Evolutionary conservation across 345 rosid genomes (phyloP).

Genomic region (Aegle marmelos): DNA sequence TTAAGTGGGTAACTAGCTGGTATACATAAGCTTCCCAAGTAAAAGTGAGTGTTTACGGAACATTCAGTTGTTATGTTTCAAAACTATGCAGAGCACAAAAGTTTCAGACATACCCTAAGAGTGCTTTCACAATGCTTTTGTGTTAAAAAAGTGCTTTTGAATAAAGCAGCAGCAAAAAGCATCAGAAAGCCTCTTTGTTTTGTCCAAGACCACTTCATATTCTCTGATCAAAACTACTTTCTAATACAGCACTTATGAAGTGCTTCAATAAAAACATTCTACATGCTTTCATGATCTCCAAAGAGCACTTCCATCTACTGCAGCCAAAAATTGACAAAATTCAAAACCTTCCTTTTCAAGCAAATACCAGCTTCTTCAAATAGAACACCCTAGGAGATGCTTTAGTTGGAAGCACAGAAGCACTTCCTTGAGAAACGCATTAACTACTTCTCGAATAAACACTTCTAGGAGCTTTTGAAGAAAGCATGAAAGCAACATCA

Average conservation of each 20-base stretch:
- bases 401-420: neutral
- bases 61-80: neutral
- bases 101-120: neutral
- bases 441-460: neutral
- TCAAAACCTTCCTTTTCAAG: neutral
- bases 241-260: neutral
- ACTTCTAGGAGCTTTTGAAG: neutral
- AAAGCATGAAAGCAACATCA: neutral
- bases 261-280: neutral
- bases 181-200: neutral
- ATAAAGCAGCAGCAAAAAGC: neutral
- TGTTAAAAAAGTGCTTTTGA: neutral
- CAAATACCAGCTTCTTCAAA: too few relatives aligned
- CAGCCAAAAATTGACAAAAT: neutral
- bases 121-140: neutral
- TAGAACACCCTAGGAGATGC: too few relatives aligned
- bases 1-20: neutral
- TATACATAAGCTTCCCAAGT: neutral
- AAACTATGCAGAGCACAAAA: neutral
- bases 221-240: neutral
- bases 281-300: neutral
- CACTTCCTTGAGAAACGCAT: neutral
- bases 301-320: neutral
- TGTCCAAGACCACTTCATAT: neutral
- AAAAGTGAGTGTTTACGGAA: neutral